Evolutionary conservation across 495 filamentous ascomycete species (phyloP), one percentile per base, ranked within the genome.

Genomic region (Trichodelitschia bisporula): DNA sequence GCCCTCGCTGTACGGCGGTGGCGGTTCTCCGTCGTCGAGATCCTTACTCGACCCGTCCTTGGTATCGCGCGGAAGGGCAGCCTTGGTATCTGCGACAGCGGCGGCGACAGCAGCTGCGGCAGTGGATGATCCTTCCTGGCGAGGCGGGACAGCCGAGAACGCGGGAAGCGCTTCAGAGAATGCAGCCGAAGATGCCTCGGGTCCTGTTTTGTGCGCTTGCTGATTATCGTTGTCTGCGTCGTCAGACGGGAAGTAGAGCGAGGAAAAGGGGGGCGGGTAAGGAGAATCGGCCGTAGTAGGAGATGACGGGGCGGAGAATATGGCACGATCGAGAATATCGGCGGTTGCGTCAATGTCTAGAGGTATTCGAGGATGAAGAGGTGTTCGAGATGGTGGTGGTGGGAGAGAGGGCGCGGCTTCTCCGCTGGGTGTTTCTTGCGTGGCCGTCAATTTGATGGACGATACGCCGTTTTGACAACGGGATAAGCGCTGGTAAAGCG

Each of bases 1-100:
- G 38, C 82, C 79, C 66, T 95, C 86, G 35, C 77, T 79, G 49
- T 97, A 97, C 23, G 86, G 86, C 28, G 86, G 86, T 37, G 86
- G 86, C 14, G 86, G 86, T 54, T 91, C 82, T 48, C 64, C 62
- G 46, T 90, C 76, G 54, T 91, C 80, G 40, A 76, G 56, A 37
- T 62, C 65, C 45, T 73, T 73, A 6, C 21, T n/a, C 6, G 63
- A 59, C 34, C 76, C 71, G 35, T 70, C 66, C 54, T 90, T 90
- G 38, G 62, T 68, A 44, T 90, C 79, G 31, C 56, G 61, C 3
- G 73, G 70, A 41, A 86, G 69, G 18, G 70, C 77, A 39, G 72
- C 71, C 55, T 91, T 86, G 44, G 77, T 80, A 40, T 86, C 79
- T 32, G 68, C 70, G 45, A 75, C 62, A 39, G 66, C 53, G 36